phyloP scores from a whole-genome alignment of 805 yeast genomes.

The Saccharomycopsis lassenensis region DNA sequence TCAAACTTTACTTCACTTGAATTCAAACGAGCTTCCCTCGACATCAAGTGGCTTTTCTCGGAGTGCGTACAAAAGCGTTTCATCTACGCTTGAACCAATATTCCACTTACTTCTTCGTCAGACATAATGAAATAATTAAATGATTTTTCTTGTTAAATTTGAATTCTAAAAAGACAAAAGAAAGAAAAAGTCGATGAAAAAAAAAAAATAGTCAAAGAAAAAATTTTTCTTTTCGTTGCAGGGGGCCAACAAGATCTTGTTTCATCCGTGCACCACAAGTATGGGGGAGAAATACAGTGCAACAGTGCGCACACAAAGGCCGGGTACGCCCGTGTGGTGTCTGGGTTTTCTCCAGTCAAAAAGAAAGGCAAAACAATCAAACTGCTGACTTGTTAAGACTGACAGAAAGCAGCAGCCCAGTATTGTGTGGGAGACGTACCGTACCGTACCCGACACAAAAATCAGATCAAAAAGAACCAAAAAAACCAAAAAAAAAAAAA shows the following conservation, averaged over 20 bases:
- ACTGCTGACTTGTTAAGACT: too few relatives aligned
- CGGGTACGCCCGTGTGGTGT: too few relatives aligned
- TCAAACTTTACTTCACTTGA: not conserved
- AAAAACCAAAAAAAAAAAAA: too few relatives aligned
- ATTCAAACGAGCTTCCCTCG: not conserved
- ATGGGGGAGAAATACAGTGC: too few relatives aligned
- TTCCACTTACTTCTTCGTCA: slow-evolving; percentile 23
- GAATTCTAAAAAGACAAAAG: slow-evolving; percentile 1
- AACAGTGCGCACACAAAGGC: too few relatives aligned
- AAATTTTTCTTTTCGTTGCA: slow-evolving; percentile 7
- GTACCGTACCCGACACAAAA: too few relatives aligned
- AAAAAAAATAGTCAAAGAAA: slow-evolving; percentile 3
- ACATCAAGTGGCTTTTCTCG: not conserved
- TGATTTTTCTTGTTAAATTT: not conserved
- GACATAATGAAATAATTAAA: slow-evolving; percentile 16
- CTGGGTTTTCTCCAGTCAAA: too few relatives aligned
- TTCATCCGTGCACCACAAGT: not conserved
- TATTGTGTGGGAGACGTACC: too few relatives aligned
- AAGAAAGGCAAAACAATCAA: too few relatives aligned
- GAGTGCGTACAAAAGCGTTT: not conserved
- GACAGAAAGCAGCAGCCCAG: too few relatives aligned
- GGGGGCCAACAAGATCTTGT: too few relatives aligned
- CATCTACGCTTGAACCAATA: not conserved
- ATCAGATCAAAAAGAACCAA: too few relatives aligned
- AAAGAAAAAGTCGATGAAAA: slow-evolving; percentile 3